Percentiles rank a stretch among this genome's conserved stretches.
Evolutionary conservation across 2,329 filamentous ascomycete genomes (phyloP).

Genomic region (Fusarium sp.): DNA sequence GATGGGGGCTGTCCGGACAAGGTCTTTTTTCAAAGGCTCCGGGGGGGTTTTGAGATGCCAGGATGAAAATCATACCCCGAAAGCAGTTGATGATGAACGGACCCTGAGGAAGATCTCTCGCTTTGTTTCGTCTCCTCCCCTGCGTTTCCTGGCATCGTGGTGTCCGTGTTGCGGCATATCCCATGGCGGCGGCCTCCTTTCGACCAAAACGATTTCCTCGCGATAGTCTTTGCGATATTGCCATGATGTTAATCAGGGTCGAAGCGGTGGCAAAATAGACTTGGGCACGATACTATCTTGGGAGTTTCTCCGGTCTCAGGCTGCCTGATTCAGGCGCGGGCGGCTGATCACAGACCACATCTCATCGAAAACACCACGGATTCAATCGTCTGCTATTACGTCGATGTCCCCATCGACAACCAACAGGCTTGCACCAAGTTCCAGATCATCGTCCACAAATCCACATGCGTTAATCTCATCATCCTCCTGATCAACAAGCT

Average conservation of each 20-base stretch:
- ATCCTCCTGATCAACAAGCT: slow-evolving; percentile 1
- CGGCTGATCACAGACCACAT: background rate
- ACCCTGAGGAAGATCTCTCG: slow-evolving; percentile 3
- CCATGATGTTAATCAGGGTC: background rate
- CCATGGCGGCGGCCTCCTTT: background rate
- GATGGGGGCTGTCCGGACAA: slow-evolving; percentile 2
- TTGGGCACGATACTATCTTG: background rate
- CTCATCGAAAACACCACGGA: slow-evolving; percentile 10
- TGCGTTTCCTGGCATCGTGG: slow-evolving; percentile 2
- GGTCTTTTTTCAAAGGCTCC: background rate
- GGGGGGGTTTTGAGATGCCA: background rate
- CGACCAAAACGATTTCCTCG: background rate
- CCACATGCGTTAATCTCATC: slow-evolving; percentile 3
- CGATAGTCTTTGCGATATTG: background rate
- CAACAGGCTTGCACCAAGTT: slow-evolving; percentile 1
- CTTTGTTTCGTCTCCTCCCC: background rate
- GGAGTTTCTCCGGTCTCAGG: background rate
- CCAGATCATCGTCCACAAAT: slow-evolving; percentile 23
- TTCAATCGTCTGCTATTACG: background rate
- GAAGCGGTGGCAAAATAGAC: slow-evolving; percentile 15
- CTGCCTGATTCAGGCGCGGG: background rate
- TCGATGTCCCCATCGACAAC: slow-evolving; percentile 10
- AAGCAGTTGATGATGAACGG: slow-evolving; percentile 13
- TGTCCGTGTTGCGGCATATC: background rate
- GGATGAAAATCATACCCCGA: slow-evolving; percentile 8